Evolutionary conservation across 2,329 filamentous ascomycete species (phyloP).

Genomic region (Alternaria angustiovoidea): DNA sequence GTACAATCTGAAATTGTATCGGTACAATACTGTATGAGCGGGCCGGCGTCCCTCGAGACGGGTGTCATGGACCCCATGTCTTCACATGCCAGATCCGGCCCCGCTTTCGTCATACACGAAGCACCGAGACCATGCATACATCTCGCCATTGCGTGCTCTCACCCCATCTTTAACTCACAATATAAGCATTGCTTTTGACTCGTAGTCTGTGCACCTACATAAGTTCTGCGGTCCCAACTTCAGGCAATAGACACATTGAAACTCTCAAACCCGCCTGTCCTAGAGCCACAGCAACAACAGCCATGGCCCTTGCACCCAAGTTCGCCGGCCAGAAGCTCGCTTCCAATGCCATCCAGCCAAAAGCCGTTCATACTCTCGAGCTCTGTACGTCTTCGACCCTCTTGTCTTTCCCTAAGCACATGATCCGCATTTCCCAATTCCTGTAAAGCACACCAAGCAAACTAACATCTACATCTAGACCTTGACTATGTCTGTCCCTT

Average conservation of each 20-base stretch:
- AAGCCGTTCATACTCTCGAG: conserved; percentile 62
- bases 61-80: not conserved
- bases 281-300: not conserved
- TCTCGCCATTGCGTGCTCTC: conserved; percentile 32
- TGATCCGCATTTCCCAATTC: not conserved
- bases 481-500: conserved; percentile 93
- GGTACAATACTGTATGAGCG: not conserved
- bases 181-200: not conserved
- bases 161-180: not conserved
- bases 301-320: conserved; percentile 76
- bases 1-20: not conserved
- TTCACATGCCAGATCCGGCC: conserved; percentile 7
- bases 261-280: not conserved
- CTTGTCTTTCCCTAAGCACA: not conserved
- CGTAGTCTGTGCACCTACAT: not conserved
- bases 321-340: conserved; percentile 77
- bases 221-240: not conserved
- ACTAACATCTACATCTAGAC: conserved; percentile 54
- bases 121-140: conserved; percentile 27
- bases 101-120: conserved; percentile 39
- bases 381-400: conserved; percentile 53
- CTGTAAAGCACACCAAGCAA: not conserved
- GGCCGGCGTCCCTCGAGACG: not conserved
- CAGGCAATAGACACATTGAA: not conserved
- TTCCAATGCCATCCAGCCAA: conserved; percentile 50